Percentiles rank a stretch among this genome's conserved stretches.
phyloP scores from a whole-genome alignment of 306 rosid genomes.

The Castanopsis chinensis region DNA sequence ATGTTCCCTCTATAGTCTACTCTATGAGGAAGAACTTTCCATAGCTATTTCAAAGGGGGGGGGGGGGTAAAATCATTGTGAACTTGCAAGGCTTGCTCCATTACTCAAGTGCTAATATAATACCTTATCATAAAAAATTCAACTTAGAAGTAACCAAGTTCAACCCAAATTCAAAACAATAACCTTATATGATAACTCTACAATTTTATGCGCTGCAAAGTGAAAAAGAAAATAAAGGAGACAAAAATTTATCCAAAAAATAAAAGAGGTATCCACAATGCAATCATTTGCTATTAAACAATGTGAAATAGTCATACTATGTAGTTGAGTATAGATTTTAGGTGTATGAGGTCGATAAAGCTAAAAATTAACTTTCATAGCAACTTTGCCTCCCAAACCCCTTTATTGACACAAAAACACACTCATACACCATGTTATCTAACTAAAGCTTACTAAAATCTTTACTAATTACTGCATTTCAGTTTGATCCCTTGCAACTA shows the following conservation, averaged over 20 bases:
- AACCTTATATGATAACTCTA: background rate
- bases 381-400: no score
- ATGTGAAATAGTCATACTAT: no score
- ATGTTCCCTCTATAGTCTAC: background rate
- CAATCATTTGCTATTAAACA: no score
- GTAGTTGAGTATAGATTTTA: no score
- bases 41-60: background rate
- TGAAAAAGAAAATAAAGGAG: background rate
- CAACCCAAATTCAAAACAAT: background rate
- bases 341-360: no score
- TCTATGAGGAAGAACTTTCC: background rate
- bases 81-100: background rate
- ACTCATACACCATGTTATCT: no score
- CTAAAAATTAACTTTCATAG: no score
- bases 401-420: no score
- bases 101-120: background rate
- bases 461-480: no score
- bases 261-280: no score
- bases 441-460: no score
- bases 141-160: background rate
- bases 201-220: background rate
- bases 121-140: background rate
- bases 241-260: background rate
- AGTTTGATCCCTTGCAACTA: no score
- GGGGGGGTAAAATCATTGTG: background rate